These are phyloP conservation scores for Carex sylvatica DNA, from an alignment of 202 grass and related monocot species.

Conservation along the genomic window DNA sequence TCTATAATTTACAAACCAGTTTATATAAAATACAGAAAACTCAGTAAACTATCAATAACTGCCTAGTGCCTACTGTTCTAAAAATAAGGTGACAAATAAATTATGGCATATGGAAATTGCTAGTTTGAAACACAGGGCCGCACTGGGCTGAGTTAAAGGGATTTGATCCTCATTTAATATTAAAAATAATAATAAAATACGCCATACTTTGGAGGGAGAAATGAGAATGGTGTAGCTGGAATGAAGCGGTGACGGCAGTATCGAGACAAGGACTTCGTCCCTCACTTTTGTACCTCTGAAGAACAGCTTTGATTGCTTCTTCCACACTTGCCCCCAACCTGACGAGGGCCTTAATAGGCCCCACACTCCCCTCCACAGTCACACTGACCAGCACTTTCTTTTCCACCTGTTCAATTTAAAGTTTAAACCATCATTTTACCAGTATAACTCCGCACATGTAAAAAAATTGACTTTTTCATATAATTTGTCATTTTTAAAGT, in stretches of 20 bases:
- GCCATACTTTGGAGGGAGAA: constrained; percentile 78
- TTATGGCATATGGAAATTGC: no score
- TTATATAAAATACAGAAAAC: not conserved
- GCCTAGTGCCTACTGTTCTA: not conserved
- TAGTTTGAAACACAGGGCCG: no score
- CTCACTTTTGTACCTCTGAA: constrained; percentile 65
- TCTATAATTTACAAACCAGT: not conserved
- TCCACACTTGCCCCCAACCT: constrained; percentile 52
- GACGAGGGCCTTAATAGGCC: constrained; percentile 79
- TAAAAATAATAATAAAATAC: not conserved
- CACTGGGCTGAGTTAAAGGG: no score
- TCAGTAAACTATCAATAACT: not conserved
- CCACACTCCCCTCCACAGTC: constrained; percentile 75
- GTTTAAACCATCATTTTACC: not conserved
- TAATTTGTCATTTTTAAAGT: not conserved
- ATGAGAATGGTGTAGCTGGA: constrained; percentile 79
- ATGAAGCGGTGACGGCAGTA: constrained; percentile 18
- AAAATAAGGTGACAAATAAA: not conserved
- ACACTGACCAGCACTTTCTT: constrained; percentile 84
- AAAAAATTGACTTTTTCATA: not conserved
- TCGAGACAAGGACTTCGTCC: constrained; percentile 68
- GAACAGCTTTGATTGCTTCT: constrained; percentile 60
- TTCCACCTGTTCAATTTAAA: constrained; percentile 30
- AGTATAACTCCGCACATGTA: not conserved
- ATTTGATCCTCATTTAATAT: no score